A percentile compares a stretch with the other conserved stretches of the same genome.
Evolutionary conservation across 352 stramenopile species (phyloP).

Genomic region (Globisporangium polare): DNA sequence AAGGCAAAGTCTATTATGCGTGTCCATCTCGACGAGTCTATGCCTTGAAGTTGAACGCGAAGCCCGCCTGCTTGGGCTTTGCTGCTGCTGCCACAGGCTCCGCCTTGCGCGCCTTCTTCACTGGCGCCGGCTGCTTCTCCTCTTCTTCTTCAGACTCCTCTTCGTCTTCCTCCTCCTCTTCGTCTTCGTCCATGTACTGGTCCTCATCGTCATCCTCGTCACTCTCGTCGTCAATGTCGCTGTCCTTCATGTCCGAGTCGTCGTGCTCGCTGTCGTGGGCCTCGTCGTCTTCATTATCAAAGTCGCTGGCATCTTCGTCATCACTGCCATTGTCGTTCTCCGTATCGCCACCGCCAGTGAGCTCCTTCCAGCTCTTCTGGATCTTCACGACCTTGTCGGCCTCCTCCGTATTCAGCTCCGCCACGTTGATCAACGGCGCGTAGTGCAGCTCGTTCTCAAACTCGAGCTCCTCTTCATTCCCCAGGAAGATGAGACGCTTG

Average conservation of each 20-base stretch:
- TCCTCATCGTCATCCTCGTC: slow-evolving; percentile 28
- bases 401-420: slow-evolving; percentile 26
- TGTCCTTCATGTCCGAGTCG: slow-evolving; percentile 12
- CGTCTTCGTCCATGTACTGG: slow-evolving; percentile 11
- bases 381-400: slow-evolving; percentile 28
- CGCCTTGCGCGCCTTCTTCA: slow-evolving; percentile 4
- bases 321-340: not conserved
- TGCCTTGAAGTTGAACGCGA: slow-evolving; percentile 41
- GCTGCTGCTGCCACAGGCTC: not conserved
- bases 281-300: slow-evolving; percentile 12
- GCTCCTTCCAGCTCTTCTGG: slow-evolving; percentile 40
- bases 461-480: slow-evolving; percentile 45
- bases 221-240: slow-evolving; percentile 15
- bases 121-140: not conserved
- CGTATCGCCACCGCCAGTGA: slow-evolving; percentile 8
- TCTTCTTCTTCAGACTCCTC: slow-evolving; percentile 5
- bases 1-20: not conserved
- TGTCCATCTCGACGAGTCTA: no score
- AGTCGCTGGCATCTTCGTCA: not conserved
- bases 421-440: slow-evolving; percentile 32
- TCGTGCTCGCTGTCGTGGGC: slow-evolving; percentile 17
- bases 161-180: not conserved
- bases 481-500: slow-evolving; percentile 60
- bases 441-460: slow-evolving; percentile 72
- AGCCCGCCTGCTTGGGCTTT: slow-evolving; percentile 18